Base-by-base conservation (phyloP, 116 monocot species). In the Zostera marina region DNA sequence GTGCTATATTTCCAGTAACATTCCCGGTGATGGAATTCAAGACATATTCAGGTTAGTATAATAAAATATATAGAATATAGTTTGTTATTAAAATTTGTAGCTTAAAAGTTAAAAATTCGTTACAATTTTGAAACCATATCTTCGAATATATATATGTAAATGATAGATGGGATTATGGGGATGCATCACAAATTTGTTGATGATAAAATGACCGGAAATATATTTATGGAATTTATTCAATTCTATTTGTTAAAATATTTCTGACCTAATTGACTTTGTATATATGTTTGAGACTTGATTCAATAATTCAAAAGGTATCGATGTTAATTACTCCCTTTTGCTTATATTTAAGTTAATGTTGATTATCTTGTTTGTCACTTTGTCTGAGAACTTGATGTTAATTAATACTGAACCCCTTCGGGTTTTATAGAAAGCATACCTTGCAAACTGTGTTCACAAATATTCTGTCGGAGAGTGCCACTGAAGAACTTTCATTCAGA, bases 401-500 rank as follows among this genome's bases (percentile, higher is more conserved):
- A 45, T 45, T 45, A 45, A 45, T 45, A 32, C 32, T 1, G 2
- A 47, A 53, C 9, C 10, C 25, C 8, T n/a, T 15, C 13, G 38
- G 56, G 6, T 15, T 15, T 14, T 24, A 53, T 72, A 94, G 94
- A 74, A 77, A 69, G 12, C 60, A 88, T 56, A 79, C 79, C 39
- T 42, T 88, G 42, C 69, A 88, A 79, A 84, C 60, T 32, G 61
- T 94, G 8, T 82, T 94, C 66, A 64, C 61, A 19, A 76, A 68
- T 76, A 40, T 76, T 43, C 70, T 94, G 22, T 70, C 85, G 42
- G 88, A 85, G 68, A 70, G 55, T 57, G 88, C 85, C 39, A 53
- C 70, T 54, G 85, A 94, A 60, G 94, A 94, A 66, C 74, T 85
- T 51, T 76, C 88, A 24, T 88, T 77, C 63, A 66, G 79, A n/a